Conservation (phyloP, 352 stramenopile species). For the Globisporangium middletonii region DNA sequence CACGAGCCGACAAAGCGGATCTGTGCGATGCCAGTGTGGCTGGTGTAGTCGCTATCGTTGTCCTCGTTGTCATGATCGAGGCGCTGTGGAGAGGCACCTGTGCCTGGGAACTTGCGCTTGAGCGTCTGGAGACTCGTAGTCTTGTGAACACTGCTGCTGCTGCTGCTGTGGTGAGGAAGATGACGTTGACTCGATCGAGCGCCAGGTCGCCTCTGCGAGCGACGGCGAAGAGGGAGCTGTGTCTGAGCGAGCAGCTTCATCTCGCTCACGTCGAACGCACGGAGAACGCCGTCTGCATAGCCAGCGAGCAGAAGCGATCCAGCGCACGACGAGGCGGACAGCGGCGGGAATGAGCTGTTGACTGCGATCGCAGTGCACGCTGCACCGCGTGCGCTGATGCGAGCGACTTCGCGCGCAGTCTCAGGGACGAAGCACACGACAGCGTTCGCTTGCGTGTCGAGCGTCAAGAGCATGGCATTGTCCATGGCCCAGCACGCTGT, state of each 20-base stretch:
- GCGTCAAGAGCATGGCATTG: constrained; percentile 29
- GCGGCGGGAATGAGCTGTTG: constrained; percentile 11
- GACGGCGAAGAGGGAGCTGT: constrained; percentile 12
- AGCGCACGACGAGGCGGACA: background rate
- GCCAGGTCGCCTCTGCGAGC: background rate
- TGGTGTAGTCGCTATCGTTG: background rate
- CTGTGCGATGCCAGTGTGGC: constrained; percentile 12
- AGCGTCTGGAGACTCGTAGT: background rate
- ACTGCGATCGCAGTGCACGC: constrained; percentile 35
- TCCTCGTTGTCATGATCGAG: background rate
- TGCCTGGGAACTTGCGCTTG: constrained; percentile 3
- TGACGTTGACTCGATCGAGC: background rate
- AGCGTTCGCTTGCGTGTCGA: constrained; percentile 12
- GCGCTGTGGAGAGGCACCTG: background rate
- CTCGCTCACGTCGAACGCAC: constrained; percentile 41
- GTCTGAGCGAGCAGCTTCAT: constrained; percentile 38
- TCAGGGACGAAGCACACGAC: constrained; percentile 43
- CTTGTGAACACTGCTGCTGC: background rate
- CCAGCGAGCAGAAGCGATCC: constrained; percentile 31
- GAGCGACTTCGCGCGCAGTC: constrained; percentile 29
- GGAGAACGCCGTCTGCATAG: constrained; percentile 42
- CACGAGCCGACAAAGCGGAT: constrained; percentile 32
- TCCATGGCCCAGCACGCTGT: constrained; percentile 22
- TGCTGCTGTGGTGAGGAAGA: background rate
- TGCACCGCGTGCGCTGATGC: constrained; percentile 22